Conservation (phyloP, 768 basidiomycete species). For the Tubosaeta sp. region DNA sequence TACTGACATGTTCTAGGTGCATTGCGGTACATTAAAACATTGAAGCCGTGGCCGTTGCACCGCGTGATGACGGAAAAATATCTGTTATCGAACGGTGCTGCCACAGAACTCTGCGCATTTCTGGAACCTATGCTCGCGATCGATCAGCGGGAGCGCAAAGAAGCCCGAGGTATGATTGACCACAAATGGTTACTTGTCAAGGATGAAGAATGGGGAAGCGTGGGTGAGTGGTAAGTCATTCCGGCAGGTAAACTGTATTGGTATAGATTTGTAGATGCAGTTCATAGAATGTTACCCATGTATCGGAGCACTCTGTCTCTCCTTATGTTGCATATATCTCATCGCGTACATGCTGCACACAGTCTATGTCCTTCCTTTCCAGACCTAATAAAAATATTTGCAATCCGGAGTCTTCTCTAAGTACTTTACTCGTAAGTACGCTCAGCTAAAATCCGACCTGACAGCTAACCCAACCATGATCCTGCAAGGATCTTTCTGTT, state of each 20-base stretch:
- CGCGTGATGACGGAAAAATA: conserved; percentile 92
- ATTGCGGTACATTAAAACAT: conserved; percentile 65
- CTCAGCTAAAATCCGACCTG: no score
- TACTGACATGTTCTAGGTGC: conserved; percentile 39
- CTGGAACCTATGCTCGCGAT: conserved; percentile 71
- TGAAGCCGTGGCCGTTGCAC: conserved; percentile 78
- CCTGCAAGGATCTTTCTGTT: no score
- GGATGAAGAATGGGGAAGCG: conserved; percentile 26
- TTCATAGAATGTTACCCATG: conserved; percentile 4
- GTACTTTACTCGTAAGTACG: no score
- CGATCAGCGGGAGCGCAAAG: conserved; percentile 63
- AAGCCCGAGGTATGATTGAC: conserved; percentile 68
- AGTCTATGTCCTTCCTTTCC: background rate
- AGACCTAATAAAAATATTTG: background rate
- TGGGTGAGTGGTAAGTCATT: conserved; percentile 28
- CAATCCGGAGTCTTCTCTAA: background rate
- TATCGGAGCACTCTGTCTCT: background rate
- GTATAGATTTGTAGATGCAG: conserved; percentile 9
- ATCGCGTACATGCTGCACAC: background rate
- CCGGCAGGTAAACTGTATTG: background rate
- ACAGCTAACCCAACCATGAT: no score
- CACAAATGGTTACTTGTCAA: conserved; percentile 66
- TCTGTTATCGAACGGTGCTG: conserved; percentile 56
- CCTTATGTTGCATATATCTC: conserved; percentile 7
- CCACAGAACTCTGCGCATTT: conserved; percentile 58